Base-by-base conservation (phyloP, 495 filamentous ascomycete species). In the Penicillium diatomitis region DNA sequence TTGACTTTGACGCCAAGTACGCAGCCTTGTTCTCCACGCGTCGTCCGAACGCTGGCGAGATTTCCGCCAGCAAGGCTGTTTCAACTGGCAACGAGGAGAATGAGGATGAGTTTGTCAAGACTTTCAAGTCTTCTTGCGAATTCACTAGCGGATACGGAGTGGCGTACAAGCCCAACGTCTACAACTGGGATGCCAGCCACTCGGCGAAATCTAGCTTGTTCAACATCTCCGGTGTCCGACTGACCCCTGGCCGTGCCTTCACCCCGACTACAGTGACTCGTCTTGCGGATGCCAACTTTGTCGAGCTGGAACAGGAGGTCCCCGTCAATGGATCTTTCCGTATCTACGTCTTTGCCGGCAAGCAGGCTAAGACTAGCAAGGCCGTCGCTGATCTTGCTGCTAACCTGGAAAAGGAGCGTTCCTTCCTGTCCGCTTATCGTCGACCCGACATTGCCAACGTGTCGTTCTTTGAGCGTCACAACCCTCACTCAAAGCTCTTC, bases 271-370 rank as follows among this genome's bases (percentile, higher is more conserved):
- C 82, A 47, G 89, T 94, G 34, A 95, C 87, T 30, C 78, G 89
- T 33, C 83, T 94, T 30, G 80, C 83, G 4, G 89, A 95, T 60
- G 82, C 87, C 58, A 94, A 92, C 70, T 77, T 85, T 28, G 87
- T 91, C 9, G 85, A 92, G 55, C 69, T 95, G 36, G 89, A 95
- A 67, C 88, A 95, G 65, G 87, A 90, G 51, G 74, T 95, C 44
- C 89, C 89, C 0, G 72, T 87, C 44, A 94, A 94, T 66, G 88
- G 89, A 47, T 81, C 88, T 7, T 95, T 89, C 77, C 79, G 88
- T 32, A 76, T 95, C 57, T 94, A 87, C 58, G 60, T 95, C 52
- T 92, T 94, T 57, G 87, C 80, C 38, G 89, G 89, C 49, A 77
- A 76, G 32, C 85, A 83, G 47, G 53, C 65, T 8, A 65, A 68